These are phyloP conservation scores for Ophiocordyceps robertsii DNA, from an alignment of 2,329 filamentous ascomycete species.

Conservation along the genomic window DNA sequence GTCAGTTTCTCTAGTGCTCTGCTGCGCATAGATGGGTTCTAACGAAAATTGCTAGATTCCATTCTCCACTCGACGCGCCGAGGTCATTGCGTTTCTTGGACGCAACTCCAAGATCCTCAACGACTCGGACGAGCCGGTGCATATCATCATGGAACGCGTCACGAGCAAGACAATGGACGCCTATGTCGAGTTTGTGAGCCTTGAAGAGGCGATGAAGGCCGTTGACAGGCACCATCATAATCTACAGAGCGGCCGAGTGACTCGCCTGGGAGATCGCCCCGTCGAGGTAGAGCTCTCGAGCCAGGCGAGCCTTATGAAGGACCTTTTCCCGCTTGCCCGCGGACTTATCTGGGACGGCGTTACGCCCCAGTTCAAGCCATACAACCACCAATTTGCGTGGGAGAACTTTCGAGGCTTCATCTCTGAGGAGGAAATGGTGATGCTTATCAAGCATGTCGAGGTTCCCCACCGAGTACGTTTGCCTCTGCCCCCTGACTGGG, in stretches of 20 bases:
- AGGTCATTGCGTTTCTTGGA: conserved; percentile 46
- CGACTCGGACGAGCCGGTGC: conserved; percentile 41
- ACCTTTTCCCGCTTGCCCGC: conserved; percentile 45
- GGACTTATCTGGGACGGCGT: conserved; percentile 42
- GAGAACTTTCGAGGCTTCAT: conserved; percentile 47
- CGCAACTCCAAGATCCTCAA: conserved; percentile 41
- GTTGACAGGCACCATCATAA: conserved; percentile 34
- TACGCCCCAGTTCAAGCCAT: conserved; percentile 24
- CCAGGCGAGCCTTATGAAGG: conserved; percentile 42
- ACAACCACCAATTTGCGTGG: conserved; percentile 27
- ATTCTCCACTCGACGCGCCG: conserved; percentile 36
- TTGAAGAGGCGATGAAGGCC: conserved; percentile 38
- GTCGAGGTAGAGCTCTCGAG: conserved; percentile 44
- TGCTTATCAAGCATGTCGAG: conserved; percentile 51
- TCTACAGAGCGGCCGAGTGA: conserved; percentile 22
- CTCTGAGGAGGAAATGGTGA: conserved; percentile 47
- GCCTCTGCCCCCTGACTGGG: background rate
- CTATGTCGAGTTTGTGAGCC: conserved; percentile 42
- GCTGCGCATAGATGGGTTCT: background rate
- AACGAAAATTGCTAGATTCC: conserved; percentile 34
- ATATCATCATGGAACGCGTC: conserved; percentile 52
- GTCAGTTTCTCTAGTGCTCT: conserved; percentile 20
- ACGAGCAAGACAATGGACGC: conserved; percentile 49
- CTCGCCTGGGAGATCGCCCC: conserved; percentile 41
- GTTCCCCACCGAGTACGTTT: conserved; percentile 44